Conservation (phyloP, 1,284 basidiomycete genomes). For the Malassezia pachydermatis region DNA sequence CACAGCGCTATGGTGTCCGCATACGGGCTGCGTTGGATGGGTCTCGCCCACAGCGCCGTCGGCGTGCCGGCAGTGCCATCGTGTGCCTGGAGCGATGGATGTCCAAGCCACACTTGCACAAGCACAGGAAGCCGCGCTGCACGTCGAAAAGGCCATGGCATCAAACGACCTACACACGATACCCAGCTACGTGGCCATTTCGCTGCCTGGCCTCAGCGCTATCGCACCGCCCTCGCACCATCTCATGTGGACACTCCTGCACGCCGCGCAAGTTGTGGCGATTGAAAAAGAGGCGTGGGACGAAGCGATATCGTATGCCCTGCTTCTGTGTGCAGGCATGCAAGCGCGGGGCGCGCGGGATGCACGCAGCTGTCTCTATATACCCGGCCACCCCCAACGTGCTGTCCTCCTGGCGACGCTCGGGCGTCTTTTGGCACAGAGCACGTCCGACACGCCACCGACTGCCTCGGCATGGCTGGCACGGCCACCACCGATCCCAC, state of each 20-base stretch:
- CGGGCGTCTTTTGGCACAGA: conserved; percentile 67
- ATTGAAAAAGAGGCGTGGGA: conserved; percentile 18
- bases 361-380: conserved; percentile 51
- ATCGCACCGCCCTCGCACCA: conserved; percentile 10
- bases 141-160: background rate
- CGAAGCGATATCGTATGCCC: conserved; percentile 47
- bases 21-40: conserved; percentile 30
- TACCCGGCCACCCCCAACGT: conserved; percentile 65
- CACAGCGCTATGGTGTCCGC: conserved; percentile 57
- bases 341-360: conserved; percentile 22
- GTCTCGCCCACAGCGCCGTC: conserved; percentile 20
- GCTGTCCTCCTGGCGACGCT: conserved; percentile 67
- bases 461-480: conserved; percentile 1
- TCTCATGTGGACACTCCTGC: conserved; percentile 10
- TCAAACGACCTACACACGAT: background rate
- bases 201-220: conserved; percentile 15
- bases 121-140: background rate
- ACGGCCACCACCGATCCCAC: conserved; percentile 7
- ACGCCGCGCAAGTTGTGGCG: conserved; percentile 11
- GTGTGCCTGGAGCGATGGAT: conserved; percentile 48
- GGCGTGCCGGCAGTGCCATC: conserved; percentile 47
- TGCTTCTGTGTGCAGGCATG: conserved; percentile 57
- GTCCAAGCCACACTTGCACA: conserved; percentile 27
- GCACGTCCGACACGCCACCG: conserved; percentile 50
- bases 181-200: conserved; percentile 1